A percentile compares a stretch with the other conserved stretches of the same genome.
Conservation (phyloP, 768 basidiomycete genomes). For the Panaeolus papilionaceus region DNA sequence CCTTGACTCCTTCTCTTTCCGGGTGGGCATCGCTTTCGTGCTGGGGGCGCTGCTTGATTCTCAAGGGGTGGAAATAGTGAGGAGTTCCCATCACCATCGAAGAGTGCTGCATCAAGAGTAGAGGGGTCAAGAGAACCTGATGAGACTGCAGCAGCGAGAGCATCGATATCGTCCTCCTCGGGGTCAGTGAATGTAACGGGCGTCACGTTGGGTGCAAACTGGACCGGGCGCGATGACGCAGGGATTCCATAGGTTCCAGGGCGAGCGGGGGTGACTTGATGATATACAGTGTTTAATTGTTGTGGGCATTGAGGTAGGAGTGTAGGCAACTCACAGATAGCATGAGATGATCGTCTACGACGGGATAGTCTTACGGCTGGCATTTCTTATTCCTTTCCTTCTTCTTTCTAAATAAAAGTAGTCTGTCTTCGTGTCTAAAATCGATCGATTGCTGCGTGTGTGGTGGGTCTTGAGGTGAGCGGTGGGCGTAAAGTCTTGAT, state of each 20-base stretch:
- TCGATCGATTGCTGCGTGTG: background rate
- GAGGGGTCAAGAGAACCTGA: conserved; percentile 17
- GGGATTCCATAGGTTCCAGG: conserved; percentile 20
- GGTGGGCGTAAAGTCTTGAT: background rate
- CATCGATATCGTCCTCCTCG: conserved; percentile 1
- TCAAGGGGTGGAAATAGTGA: conserved; percentile 9
- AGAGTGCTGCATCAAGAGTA: background rate
- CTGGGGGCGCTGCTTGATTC: background rate
- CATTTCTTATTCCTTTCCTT: background rate
- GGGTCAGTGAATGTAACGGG: conserved; percentile 33
- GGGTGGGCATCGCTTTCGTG: conserved; percentile 20
- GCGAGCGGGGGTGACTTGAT: conserved; percentile 15
- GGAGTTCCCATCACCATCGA: background rate
- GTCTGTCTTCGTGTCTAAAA: conserved; percentile 3
- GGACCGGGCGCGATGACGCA: conserved; percentile 19
- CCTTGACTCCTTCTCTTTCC: conserved; percentile 37
- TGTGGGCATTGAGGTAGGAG: background rate
- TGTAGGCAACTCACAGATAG: conserved; percentile 15
- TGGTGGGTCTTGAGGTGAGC: background rate
- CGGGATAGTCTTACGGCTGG: conserved; percentile 9
- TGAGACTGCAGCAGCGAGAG: conserved; percentile 15
- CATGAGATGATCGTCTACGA: conserved; percentile 21
- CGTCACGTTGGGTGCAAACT: conserved; percentile 33
- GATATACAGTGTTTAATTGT: background rate
- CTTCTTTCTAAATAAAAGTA: conserved; percentile 1